Percentiles rank a stretch among this genome's conserved stretches.
These are phyloP conservation scores for Fonsecaea multimorphosa DNA, from an alignment of 2,329 filamentous ascomycete genomes.

Conservation along the genomic window DNA sequence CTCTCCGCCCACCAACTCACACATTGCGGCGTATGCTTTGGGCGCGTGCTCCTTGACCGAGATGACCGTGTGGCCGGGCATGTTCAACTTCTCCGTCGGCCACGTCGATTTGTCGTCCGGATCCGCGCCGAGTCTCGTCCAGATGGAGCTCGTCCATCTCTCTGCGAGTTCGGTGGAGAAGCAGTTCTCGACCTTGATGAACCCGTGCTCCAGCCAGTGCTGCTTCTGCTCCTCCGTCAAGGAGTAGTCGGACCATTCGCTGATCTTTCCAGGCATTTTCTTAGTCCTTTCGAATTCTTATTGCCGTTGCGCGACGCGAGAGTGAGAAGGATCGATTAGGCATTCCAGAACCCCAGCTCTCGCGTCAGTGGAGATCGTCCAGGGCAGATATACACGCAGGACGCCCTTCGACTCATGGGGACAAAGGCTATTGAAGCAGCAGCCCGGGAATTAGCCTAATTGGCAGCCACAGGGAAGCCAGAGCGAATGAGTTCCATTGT, in stretches of 20 bases:
- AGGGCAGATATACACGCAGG: not conserved
- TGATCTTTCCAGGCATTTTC: slow-evolving; percentile 16
- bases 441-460: slow-evolving; percentile 1
- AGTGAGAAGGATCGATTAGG: not conserved
- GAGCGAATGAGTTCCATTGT: not conserved
- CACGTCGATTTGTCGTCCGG: slow-evolving; percentile 69
- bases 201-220: slow-evolving; percentile 18
- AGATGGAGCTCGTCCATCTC: slow-evolving; percentile 19
- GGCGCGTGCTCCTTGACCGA: slow-evolving; percentile 64
- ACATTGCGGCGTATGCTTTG: slow-evolving; percentile 70
- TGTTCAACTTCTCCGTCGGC: slow-evolving; percentile 64
- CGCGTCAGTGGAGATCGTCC: not conserved
- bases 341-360: not conserved
- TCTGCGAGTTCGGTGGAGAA: slow-evolving; percentile 15
- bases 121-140: slow-evolving; percentile 21
- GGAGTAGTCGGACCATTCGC: slow-evolving; percentile 10
- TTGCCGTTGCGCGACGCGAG: no score
- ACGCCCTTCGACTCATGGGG: not conserved
- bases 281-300: not conserved
- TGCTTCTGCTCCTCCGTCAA: slow-evolving; percentile 18
- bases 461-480: not conserved
- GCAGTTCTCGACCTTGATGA: slow-evolving; percentile 18
- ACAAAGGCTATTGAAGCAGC: not conserved
- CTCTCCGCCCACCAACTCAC: slow-evolving; percentile 69
- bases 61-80: slow-evolving; percentile 65